Percentiles rank a stretch among this genome's conserved stretches.
Conservation (phyloP, 495 filamentous ascomycete species). For the Aspergillus steynii region DNA sequence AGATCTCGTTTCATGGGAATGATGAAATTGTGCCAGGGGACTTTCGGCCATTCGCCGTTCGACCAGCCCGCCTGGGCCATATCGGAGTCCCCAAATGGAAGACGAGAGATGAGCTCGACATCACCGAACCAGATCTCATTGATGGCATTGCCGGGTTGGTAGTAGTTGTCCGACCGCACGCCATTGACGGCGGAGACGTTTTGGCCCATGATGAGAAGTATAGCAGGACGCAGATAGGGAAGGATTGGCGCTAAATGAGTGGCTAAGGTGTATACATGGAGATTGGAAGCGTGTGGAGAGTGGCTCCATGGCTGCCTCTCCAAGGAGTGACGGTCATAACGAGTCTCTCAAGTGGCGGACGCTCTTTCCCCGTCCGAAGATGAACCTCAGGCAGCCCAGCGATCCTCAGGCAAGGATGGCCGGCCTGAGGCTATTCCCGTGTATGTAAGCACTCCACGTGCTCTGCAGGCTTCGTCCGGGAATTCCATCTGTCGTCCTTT, state of each 20-base stretch:
- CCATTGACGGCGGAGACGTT: constrained; percentile 35
- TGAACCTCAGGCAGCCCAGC: too few species aligned
- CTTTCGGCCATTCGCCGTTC: constrained; percentile 31
- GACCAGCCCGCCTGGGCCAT: constrained; percentile 38
- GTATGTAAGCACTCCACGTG: neutral
- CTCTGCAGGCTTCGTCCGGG: neutral
- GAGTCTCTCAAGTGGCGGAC: neutral
- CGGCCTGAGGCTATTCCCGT: neutral
- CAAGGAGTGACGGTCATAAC: neutral
- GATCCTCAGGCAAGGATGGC: too few species aligned
- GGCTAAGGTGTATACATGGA: neutral
- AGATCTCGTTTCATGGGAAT: constrained; percentile 36
- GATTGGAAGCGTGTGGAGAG: neutral
- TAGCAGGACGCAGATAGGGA: neutral
- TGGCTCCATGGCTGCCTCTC: neutral
- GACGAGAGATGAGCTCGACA: constrained; percentile 37
- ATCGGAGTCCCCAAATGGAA: constrained; percentile 40
- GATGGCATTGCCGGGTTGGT: constrained; percentile 37
- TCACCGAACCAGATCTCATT: constrained; percentile 42
- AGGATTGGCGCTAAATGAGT: neutral
- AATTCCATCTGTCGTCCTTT: neutral
- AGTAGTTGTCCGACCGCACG: constrained; percentile 35
- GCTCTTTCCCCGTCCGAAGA: neutral
- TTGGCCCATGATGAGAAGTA: constrained; percentile 29
- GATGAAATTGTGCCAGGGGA: constrained; percentile 45